These are phyloP conservation scores for Venturia oleaginea DNA, from an alignment of 2,329 filamentous ascomycete genomes.

Conservation along the genomic window DNA sequence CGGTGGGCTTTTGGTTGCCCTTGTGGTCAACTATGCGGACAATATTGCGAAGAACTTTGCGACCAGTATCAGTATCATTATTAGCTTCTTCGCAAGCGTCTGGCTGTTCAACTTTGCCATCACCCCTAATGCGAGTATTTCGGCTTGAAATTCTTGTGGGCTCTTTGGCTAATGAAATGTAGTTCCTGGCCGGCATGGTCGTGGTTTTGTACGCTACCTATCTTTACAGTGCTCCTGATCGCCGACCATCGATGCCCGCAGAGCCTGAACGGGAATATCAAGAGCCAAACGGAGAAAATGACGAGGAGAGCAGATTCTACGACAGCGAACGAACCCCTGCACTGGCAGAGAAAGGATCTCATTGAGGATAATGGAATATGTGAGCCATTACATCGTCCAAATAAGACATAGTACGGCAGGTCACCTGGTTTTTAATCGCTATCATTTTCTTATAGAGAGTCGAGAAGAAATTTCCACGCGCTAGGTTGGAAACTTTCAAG, in stretches of 20 bases:
- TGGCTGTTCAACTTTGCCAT: conserved; percentile 76
- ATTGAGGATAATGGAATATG: background rate
- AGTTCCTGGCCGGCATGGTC: conserved; percentile 76
- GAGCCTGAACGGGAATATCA: conserved; percentile 58
- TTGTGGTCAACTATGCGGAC: conserved; percentile 75
- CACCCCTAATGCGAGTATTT: conserved; percentile 55
- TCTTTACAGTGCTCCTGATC: conserved; percentile 65
- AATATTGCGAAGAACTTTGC: conserved; percentile 93
- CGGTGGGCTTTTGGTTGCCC: conserved; percentile 73
- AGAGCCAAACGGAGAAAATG: conserved; percentile 54
- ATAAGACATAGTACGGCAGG: background rate
- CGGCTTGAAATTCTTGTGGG: conserved; percentile 6
- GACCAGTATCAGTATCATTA: conserved; percentile 80
- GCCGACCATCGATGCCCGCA: conserved; percentile 50
- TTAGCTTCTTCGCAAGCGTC: conserved; percentile 78
- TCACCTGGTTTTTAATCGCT: background rate
- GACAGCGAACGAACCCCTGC: conserved; percentile 7
- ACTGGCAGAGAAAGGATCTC: background rate
- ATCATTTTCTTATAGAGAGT: background rate
- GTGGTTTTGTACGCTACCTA: conserved; percentile 77
- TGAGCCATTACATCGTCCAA: background rate
- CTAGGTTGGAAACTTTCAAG: background rate
- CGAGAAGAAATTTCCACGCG: background rate
- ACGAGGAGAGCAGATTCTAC: conserved; percentile 14
- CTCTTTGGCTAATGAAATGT: conserved; percentile 15